Percentiles rank a stretch among this genome's conserved stretches.
These are phyloP conservation scores for Clausena lansium DNA, from an alignment of 345 rosid genomes.

Conservation along the genomic window DNA sequence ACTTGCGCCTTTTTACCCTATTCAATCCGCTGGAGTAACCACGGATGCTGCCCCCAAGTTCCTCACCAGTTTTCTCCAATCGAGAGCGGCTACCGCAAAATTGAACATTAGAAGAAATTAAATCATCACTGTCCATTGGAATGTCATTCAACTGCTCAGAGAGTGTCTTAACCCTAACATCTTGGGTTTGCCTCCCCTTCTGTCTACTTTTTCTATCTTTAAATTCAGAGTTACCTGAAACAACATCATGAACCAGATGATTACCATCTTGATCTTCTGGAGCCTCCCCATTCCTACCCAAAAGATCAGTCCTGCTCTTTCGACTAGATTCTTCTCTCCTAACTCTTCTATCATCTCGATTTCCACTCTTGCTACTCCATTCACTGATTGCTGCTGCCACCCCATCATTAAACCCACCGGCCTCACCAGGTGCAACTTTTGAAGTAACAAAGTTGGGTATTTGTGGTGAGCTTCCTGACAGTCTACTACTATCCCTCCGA, in stretches of 20 bases:
- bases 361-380: slow-evolving; percentile 51
- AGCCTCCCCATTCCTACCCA: slow-evolving; percentile 37
- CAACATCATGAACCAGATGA: slow-evolving; percentile 39
- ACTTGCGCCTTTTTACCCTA: slow-evolving; percentile 60
- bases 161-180: slow-evolving; percentile 48
- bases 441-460: slow-evolving; percentile 48
- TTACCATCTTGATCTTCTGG: slow-evolving; percentile 35
- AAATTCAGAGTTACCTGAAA: slow-evolving; percentile 47
- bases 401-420: slow-evolving; percentile 24
- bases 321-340: slow-evolving; percentile 64
- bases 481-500: slow-evolving; percentile 54
- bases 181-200: slow-evolving; percentile 55
- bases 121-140: slow-evolving; percentile 60
- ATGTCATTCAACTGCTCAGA: slow-evolving; percentile 70
- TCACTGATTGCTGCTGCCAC: slow-evolving; percentile 37
- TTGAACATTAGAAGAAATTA: slow-evolving; percentile 59
- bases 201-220: slow-evolving; percentile 42
- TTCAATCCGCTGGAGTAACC: slow-evolving; percentile 42
- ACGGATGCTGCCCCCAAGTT: slow-evolving; percentile 33
- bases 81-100: slow-evolving; percentile 34
- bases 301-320: slow-evolving; percentile 46
- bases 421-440: slow-evolving; percentile 61
- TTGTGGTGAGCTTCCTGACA: slow-evolving; percentile 59
- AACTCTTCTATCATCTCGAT: slow-evolving; percentile 55
- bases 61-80: slow-evolving; percentile 31